A percentile compares a stretch with the other conserved stretches of the same genome.
phyloP scores from a whole-genome alignment of 225 moss, liverwort and hornwort species.

The Takakia lepidozioides region DNA sequence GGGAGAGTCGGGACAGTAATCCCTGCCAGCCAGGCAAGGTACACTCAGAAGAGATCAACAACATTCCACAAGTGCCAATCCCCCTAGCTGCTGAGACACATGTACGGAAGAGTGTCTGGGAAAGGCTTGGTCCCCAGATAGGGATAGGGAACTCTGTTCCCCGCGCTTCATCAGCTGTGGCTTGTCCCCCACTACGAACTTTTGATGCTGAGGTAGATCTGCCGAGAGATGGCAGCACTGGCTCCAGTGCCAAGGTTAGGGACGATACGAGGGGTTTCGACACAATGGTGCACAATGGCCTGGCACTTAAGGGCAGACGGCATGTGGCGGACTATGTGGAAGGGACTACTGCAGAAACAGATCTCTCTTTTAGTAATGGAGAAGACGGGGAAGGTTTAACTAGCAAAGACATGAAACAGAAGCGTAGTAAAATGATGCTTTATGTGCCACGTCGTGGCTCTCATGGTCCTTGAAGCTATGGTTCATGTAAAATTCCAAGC shows the following conservation, averaged over 20 bases:
- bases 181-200: too few species aligned
- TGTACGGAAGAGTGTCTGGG: slow-evolving; percentile 12
- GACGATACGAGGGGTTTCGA: neutral
- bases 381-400: slow-evolving; percentile 5
- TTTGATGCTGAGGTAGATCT: neutral
- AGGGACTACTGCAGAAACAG: neutral
- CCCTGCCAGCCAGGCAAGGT: neutral
- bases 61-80: slow-evolving; percentile 1
- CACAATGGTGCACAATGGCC: neutral
- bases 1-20: neutral
- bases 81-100: neutral
- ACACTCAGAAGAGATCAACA: neutral
- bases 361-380: slow-evolving; percentile 9
- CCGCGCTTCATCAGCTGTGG: too few species aligned
- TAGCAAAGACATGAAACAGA: slow-evolving; percentile 12
- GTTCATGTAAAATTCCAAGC: too few species aligned
- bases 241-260: neutral
- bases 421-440: slow-evolving; percentile 13
- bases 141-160: neutral
- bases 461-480: slow-evolving; percentile 4
- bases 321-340: slow-evolving; percentile 1
- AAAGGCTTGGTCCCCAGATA: slow-evolving; percentile 12
- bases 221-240: neutral
- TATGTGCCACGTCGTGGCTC: slow-evolving; percentile 11
- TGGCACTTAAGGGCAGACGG: neutral